Conservation (phyloP, 129 eudicot species). For the Scalesia atractyloides region DNA sequence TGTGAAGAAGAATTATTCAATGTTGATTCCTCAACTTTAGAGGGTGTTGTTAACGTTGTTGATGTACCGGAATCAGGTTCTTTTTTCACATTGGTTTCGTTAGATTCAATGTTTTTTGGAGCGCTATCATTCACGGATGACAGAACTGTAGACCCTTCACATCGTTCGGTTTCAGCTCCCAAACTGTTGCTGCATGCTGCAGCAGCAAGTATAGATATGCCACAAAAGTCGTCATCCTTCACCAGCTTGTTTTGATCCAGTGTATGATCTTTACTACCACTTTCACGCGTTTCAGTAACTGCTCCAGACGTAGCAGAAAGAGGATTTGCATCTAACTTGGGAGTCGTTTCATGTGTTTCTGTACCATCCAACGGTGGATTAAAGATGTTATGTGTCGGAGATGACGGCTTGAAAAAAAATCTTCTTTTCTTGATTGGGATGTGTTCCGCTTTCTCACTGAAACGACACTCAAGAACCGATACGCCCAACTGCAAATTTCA, state of each 20-base stretch:
- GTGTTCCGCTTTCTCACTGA: conserved; percentile 11
- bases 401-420: not conserved
- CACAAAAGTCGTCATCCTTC: conserved; percentile 46
- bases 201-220: conserved; percentile 49
- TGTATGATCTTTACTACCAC: conserved; percentile 25
- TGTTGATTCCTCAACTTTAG: conserved; percentile 9
- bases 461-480: conserved; percentile 7
- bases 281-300: conserved; percentile 20
- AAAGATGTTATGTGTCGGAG: not conserved
- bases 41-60: conserved; percentile 12
- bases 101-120: not conserved
- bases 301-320: conserved; percentile 18
- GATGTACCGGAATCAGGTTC: conserved; percentile 25
- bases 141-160: conserved; percentile 18
- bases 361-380: not conserved
- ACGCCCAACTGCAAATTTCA: conserved; percentile 8
- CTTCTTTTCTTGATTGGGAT: conserved; percentile 19
- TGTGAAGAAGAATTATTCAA: conserved; percentile 6
- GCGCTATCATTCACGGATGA: not conserved
- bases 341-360: not conserved
- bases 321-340: conserved; percentile 10
- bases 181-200: conserved; percentile 45
- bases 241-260: conserved; percentile 17
- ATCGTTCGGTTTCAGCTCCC: conserved; percentile 33
- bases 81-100: conserved; percentile 20